Base-by-base conservation (phyloP, 2,329 filamentous ascomycete genomes). In the Orbilia quercus region DNA sequence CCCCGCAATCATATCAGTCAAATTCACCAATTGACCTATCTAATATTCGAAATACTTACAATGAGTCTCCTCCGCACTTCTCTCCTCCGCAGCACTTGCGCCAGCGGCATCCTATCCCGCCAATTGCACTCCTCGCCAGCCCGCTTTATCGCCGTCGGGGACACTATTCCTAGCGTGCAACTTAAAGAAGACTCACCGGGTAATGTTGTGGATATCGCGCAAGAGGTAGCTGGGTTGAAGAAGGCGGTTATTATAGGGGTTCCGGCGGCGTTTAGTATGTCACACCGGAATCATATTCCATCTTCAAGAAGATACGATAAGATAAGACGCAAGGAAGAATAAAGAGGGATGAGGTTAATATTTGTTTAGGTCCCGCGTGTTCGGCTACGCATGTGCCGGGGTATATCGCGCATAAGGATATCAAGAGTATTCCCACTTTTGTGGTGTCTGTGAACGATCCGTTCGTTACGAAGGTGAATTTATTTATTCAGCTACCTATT, bases 151-250 rank as follows among this genome's bases (percentile, higher is more conserved):
- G 86, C 90, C 78, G 88, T 88, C 72, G 93, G 93, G 79, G 92
- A 97, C 81, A 82, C 85, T 76, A 84, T 98, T 63, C 95, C 94
- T 47, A 83, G 88, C 81, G 82, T 94, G 67, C 88, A 92, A 76
- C 86, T 96, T 77, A 89, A 89, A 76, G 91, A 98, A 83, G 86
- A 87, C 82, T 92, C 90, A n/a, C 94, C 94, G 0, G 74, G 91
- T 74, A 96, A 92, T 85, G 95, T 93, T 82, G 88, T 98, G 81
- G 94, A 91, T 82, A 85, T 98, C 71, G 87, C 90, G 77, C 86
- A 90, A 75, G 91, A 96, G 83, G 85, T 96, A 75, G 80, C 70
- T 14, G 75, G 74, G n/a, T 71, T 75, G 42, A 75, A 74, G 57
- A 75, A 76, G 53, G 77, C 76, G 1, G 66, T 78, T 53, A 74